Evolutionary conservation across 106 monocot species (phyloP), one percentile per base, ranked within the genome.

Genomic region (Xerophyta viscosa): DNA sequence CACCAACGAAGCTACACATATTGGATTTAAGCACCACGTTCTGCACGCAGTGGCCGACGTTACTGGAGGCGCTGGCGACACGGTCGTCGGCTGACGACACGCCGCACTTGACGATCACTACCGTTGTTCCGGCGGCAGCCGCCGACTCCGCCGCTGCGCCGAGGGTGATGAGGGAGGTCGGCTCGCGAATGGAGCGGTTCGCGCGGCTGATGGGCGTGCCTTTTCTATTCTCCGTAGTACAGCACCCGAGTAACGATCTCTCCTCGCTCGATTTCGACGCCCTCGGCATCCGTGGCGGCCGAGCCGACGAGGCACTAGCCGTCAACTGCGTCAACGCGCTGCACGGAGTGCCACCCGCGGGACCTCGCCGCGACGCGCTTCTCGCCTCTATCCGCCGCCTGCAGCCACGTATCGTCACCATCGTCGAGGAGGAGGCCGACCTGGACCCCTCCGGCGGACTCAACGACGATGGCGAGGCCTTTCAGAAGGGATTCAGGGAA

Each of bases 41-140:
- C 69, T 88, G 88, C 75, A 88, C 88, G 12, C 88, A 88, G 64
- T 88, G 88, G 88, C 88, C 88, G 13, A 88, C 88, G 10, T 66
- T 88, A 1, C 75, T 88, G 0, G 88, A 88, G 44, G 78, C 88
- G 21, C 66, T 88, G 4, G 88, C 82, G 14, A 82, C 88, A 24
- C 67, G 88, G 46, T 46, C 46, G 28, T 78, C 86, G 6, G 37
- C 86, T 21, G 82, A 88, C 54, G 82, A 88, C 59, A 76, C 88
- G 0, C 88, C 88, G 1, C 81, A 82, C 54, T 72, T 88, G 18
- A 46, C 78, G 14, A 72, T 82, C 44, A 79, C 88, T 50, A 66
- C 88, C 33, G 74, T 82, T 19, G 74, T 72, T 41, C 51, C 46
- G 30, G 18, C 75, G 10, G 12, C 39, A 2, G 39, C 39, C 3